Base-by-base conservation (phyloP, 148 eudicot species). In the Fagopyrum tataricum region DNA sequence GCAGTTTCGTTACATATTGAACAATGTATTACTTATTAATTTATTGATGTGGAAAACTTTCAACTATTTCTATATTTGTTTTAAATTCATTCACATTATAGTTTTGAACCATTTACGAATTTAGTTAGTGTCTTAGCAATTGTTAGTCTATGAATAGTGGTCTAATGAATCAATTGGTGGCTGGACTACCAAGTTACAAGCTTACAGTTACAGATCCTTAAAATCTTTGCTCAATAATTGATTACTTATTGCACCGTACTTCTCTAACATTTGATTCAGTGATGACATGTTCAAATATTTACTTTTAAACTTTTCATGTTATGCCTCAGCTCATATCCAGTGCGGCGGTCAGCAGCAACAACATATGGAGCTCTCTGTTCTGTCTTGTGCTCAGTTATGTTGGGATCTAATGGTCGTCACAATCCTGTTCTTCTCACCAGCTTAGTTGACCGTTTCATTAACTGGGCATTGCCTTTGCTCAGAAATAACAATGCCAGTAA, bases 361-460 rank as follows among this genome's bases (percentile, higher is more conserved):
- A 85, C 90, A 67, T 94, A 94, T 84, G 98, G 97, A 67, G 97
- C 97, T 46, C 62, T 94, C 66, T 89, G 93, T 74, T 81, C 98
- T 40, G 88, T 88, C 40, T 71, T 89, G 78, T 84, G 87, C 76
- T 91, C 96, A 44, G 77, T 91, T 26, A 87, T 82, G 41, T 44
- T 79, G 72, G 76, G 89, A 51, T 79, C 98, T 58, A 89, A 81
- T 79, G 97, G 92, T 71, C 88, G 95, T 80, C 97, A 94, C 70
- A 89, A 94, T 79, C 88, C 89, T 80, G 91, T 71, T 70, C 46
- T 89, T 39, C 79, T 86, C 48, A 82, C 83, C 51, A 82, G 82
- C 76, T 76, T 88, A 82, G 88, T 90, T 79, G 97, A 90, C 76
- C 88, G 87, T 58, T 95, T 91, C 73, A 82, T 95, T 48, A 80